Evolutionary conservation across 2,329 filamentous ascomycete species (phyloP), one percentile per base, ranked within the genome.

Genomic region (Fusarium veterinarium): DNA sequence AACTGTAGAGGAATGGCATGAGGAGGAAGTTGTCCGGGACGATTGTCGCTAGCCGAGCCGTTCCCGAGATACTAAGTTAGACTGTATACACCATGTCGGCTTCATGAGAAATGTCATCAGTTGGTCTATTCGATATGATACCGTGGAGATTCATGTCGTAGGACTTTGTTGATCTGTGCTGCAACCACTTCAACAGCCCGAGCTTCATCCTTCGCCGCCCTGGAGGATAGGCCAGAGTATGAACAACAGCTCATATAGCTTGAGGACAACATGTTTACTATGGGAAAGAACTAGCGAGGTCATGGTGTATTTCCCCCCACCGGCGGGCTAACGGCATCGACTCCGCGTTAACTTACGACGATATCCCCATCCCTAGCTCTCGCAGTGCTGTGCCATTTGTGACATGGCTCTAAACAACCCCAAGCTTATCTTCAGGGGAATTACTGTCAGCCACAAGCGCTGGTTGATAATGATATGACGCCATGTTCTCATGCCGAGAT

Each of bases 11-110:
- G 78, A 6, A 92, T 80, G 1, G 86, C 25, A 79, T 78, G 3
- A 92, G 82, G 8, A 92, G 84, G 2, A 91, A 85, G 0, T 89
- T 86, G 70, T 91, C 89, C 0, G 90, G 81, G 0, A 89, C 87
- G 20, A 91, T 82, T 45, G 91, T 89, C 14, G 10, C 84, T 86
- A n/a, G 77, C 74, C 7, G 77, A 77, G 44, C 81, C 84, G 62
- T 84, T 83, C 64, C 85, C 84, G 69, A 92, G 84, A 35, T 49
- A 23, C 31, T 49, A 58, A 30, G 23, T 64, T 91, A 88, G 1
- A 91, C 83, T 40, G 33, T 30, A 28, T 53, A 28, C 33, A 90
- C 90, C n/a, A 92, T 83, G 41, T 86, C 83, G 30, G 91, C 16
- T 44, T 30, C 30, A 4, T 30, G 1, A 5, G 33, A 35, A 42